phyloP scores from a whole-genome alignment of 1,284 basidiomycete species.

The Chalciporus sp. region DNA sequence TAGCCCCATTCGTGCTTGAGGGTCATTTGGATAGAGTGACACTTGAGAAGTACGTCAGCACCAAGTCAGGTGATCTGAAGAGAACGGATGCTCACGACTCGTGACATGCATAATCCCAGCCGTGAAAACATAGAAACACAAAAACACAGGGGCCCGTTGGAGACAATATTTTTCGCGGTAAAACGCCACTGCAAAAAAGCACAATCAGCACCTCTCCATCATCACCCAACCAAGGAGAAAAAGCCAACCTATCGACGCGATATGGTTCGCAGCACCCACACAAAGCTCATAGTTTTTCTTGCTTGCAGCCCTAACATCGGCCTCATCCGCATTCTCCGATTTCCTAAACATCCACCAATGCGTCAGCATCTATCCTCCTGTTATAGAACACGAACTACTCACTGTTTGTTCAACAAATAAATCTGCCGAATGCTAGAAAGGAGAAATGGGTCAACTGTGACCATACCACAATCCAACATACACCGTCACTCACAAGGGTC shows the following conservation, averaged over 20 bases:
- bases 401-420: constrained; percentile 32
- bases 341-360: constrained; percentile 17
- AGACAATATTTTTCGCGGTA: constrained; percentile 69
- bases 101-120: constrained; percentile 83
- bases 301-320: constrained; percentile 53
- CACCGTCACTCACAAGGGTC: constrained; percentile 73
- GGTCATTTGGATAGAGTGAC: constrained; percentile 61
- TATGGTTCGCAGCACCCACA: constrained; percentile 77
- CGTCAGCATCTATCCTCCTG: constrained; percentile 20
- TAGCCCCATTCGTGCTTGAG: constrained; percentile 67
- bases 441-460: background rate
- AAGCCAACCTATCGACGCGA: constrained; percentile 67
- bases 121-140: constrained; percentile 82
- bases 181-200: constrained; percentile 44
- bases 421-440: constrained; percentile 29
- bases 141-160: constrained; percentile 68
- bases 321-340: constrained; percentile 45
- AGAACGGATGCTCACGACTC: constrained; percentile 42
- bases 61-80: background rate
- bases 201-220: constrained; percentile 5
- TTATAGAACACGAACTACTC: constrained; percentile 6
- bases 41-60: constrained; percentile 38
- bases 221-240: background rate
- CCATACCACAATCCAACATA: background rate
- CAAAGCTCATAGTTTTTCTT: constrained; percentile 71